phyloP scores from a whole-genome alignment of 331 rosid genomes.

The Malus hybrid region DNA sequence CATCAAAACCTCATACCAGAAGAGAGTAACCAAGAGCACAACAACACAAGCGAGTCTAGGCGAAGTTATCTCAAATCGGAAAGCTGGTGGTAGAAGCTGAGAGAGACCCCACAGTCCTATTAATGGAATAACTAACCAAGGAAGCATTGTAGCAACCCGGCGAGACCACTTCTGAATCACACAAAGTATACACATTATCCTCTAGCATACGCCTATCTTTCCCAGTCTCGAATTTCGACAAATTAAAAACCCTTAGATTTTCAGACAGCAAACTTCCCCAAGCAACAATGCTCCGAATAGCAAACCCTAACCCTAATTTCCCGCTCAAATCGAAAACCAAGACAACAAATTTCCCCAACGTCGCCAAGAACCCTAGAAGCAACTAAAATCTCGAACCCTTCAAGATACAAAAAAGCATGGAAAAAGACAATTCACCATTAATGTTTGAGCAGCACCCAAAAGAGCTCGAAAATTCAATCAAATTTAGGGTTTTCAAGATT shows the following conservation, averaged over 20 bases:
- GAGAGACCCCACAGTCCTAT: constrained; percentile 96
- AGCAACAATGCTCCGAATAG: constrained; percentile 24
- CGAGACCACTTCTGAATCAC: constrained; percentile 99
- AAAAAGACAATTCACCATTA: constrained; percentile 24
- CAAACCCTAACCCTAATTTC: constrained; percentile 50
- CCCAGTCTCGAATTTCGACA: constrained; percentile 37
- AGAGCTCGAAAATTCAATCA: constrained; percentile 8
- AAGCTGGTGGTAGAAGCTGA: constrained; percentile 96
- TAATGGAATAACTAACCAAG: constrained; percentile 96
- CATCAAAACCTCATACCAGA: constrained; percentile 99
- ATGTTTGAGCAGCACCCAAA: constrained; percentile 17
- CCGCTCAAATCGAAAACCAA: constrained; percentile 31
- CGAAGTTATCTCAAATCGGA: constrained; percentile 90
- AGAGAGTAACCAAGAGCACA: constrained; percentile 85
- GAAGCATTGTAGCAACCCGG: constrained; percentile 98
- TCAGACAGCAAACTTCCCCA: constrained; percentile 12
- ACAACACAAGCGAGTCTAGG: constrained; percentile 91
- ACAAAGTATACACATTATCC: constrained; percentile 99
- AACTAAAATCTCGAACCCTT: constrained; percentile 28
- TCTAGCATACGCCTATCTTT: constrained; percentile 56
- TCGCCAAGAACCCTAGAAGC: constrained; percentile 64
- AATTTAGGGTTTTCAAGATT: constrained; percentile 8
- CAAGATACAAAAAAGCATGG: constrained; percentile 3
- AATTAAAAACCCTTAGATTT: constrained; percentile 34
- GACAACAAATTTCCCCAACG: constrained; percentile 20